A percentile compares a stretch with the other conserved stretches of the same genome.
These are phyloP conservation scores for Purshia tridentata DNA, from an alignment of 306 rosid species.

Conservation along the genomic window DNA sequence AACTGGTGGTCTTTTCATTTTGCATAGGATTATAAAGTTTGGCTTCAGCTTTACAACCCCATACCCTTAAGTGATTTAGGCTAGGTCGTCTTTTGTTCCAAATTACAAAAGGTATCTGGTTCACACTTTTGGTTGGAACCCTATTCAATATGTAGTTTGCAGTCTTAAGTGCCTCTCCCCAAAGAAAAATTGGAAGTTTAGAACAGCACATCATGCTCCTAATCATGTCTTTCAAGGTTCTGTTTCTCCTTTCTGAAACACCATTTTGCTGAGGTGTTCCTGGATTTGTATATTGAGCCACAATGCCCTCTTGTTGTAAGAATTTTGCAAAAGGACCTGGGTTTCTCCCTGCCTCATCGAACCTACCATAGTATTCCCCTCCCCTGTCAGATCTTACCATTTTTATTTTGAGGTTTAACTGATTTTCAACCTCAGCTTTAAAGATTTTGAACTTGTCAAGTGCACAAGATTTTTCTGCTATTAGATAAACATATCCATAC, in stretches of 20 bases:
- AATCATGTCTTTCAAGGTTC: too few relatives aligned
- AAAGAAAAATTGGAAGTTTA: background rate
- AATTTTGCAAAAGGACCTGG: background rate
- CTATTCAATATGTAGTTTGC: background rate
- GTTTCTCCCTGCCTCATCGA: background rate
- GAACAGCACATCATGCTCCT: background rate
- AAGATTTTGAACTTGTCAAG: background rate
- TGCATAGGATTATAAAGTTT: background rate
- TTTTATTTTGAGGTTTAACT: too few relatives aligned
- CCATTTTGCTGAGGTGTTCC: background rate
- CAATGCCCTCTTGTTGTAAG: background rate
- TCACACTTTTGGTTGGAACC: background rate
- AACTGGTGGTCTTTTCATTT: too few relatives aligned
- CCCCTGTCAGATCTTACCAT: background rate
- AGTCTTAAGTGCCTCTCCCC: background rate
- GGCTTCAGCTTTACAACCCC: background rate
- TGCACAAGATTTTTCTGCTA: background rate
- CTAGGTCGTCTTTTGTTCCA: background rate
- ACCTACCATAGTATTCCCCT: background rate
- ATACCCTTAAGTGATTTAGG: background rate
- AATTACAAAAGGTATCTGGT: background rate
- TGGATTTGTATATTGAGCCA: background rate
- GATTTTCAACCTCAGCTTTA: background rate
- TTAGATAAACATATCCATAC: too few relatives aligned
- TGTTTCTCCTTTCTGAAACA: background rate